Percentiles rank a stretch among this genome's conserved stretches.
phyloP scores from a whole-genome alignment of 1,284 basidiomycete genomes.

The Tetrapyrgos nigripes region DNA sequence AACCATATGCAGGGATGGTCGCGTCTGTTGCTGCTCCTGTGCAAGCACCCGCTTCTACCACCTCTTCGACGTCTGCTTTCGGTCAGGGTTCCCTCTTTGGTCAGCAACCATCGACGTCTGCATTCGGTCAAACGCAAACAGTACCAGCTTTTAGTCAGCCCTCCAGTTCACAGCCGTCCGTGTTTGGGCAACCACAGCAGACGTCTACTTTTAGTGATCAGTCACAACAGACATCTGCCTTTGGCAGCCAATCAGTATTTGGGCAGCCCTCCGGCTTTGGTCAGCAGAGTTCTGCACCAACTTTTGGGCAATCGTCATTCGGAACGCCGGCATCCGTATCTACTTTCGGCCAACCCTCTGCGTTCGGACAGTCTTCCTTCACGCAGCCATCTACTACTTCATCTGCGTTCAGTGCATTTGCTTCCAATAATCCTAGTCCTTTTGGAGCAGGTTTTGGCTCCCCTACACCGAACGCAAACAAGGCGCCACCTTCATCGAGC shows the following conservation, averaged over 20 bases:
- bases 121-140: constrained; percentile 8
- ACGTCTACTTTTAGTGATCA: constrained; percentile 6
- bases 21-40: constrained; percentile 20
- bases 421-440: constrained; percentile 23
- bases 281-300: constrained; percentile 11
- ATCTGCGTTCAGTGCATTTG: constrained; percentile 27
- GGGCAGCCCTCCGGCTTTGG: constrained; percentile 30
- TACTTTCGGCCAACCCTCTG: constrained; percentile 27
- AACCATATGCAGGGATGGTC: constrained; percentile 64
- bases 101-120: neutral
- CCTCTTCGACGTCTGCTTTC: constrained; percentile 14
- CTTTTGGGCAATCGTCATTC: constrained; percentile 24
- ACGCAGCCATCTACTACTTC: constrained; percentile 16
- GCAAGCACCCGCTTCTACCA: constrained; percentile 25
- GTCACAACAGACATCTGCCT: constrained; percentile 12
- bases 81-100: constrained; percentile 1
- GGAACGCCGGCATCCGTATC: constrained; percentile 18
- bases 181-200: constrained; percentile 16
- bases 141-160: neutral
- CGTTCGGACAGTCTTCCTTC: constrained; percentile 12
- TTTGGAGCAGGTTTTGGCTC: constrained; percentile 36
- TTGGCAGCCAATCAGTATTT: constrained; percentile 24
- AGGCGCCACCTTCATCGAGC: constrained; percentile 6
- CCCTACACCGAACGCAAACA: constrained; percentile 1
- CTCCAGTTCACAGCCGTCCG: neutral